These are phyloP conservation scores for Phytophthora rubi DNA, from an alignment of 352 stramenopile species.

Conservation along the genomic window DNA sequence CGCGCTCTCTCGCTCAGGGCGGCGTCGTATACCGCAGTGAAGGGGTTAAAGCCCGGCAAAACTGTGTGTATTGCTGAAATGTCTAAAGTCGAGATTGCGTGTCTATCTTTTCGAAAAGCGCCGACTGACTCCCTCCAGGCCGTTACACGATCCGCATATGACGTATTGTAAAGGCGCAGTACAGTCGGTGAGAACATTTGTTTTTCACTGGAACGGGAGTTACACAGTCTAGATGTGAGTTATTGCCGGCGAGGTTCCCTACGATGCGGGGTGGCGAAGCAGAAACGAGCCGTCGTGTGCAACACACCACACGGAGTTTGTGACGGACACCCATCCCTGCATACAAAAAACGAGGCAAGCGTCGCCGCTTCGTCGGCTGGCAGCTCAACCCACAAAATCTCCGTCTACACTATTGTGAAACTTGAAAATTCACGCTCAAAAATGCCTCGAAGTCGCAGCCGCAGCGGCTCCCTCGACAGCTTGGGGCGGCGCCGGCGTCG, in stretches of 20 bases:
- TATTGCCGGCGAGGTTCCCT: slow-evolving; percentile 23
- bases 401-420: background rate
- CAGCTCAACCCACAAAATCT: too few relatives aligned
- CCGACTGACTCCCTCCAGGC: slow-evolving; percentile 34
- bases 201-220: background rate
- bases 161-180: background rate
- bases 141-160: slow-evolving; percentile 18
- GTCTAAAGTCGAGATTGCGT: slow-evolving; percentile 22
- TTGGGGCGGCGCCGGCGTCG: slow-evolving; percentile 48
- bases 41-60: slow-evolving; percentile 15
- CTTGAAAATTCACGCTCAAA: slow-evolving; percentile 1
- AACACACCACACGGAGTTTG: slow-evolving; percentile 17
- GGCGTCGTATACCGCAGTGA: slow-evolving; percentile 37
- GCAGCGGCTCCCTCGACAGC: slow-evolving; percentile 72
- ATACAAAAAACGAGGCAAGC: slow-evolving; percentile 19
- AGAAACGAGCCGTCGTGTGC: slow-evolving; percentile 23
- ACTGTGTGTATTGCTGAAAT: slow-evolving; percentile 28
- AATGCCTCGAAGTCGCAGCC: slow-evolving; percentile 48
- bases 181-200: too few relatives aligned
- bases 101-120: slow-evolving; percentile 24
- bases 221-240: background rate
- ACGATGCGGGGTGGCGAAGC: background rate
- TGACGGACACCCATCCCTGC: background rate
- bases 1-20: slow-evolving; percentile 26
- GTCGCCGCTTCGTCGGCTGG: slow-evolving; percentile 21